phyloP scores from a whole-genome alignment of 2,329 filamentous ascomycete species.

The Penicillium sp. region DNA sequence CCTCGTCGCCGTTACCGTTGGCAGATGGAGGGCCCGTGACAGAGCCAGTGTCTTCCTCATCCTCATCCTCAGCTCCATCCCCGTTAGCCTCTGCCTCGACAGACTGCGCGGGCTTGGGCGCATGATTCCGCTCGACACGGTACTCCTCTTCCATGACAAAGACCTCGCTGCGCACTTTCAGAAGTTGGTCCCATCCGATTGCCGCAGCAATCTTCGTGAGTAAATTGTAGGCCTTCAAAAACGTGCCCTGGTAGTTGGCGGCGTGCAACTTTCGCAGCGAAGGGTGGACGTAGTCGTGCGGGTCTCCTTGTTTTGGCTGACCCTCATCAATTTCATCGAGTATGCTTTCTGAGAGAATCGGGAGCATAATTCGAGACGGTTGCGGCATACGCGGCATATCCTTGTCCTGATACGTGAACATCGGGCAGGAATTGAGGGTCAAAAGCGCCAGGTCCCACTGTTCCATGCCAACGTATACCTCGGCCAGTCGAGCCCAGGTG shows the following conservation, averaged over 20 bases:
- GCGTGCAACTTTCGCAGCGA: slow-evolving; percentile 81
- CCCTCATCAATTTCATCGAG: slow-evolving; percentile 96
- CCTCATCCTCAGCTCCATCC: slow-evolving; percentile 23
- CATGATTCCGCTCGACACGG: slow-evolving; percentile 61
- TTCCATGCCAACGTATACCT: slow-evolving; percentile 89
- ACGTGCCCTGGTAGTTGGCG: slow-evolving; percentile 87
- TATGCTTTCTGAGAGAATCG: slow-evolving; percentile 79
- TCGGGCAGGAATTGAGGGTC: slow-evolving; percentile 95
- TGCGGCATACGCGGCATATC: slow-evolving; percentile 93
- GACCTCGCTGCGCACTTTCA: slow-evolving; percentile 91
- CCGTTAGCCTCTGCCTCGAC: slow-evolving; percentile 39
- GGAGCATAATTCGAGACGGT: slow-evolving; percentile 78
- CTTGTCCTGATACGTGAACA: slow-evolving; percentile 99
- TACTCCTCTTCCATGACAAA: slow-evolving; percentile 99
- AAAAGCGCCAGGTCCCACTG: slow-evolving; percentile 95
- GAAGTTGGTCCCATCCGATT: slow-evolving; percentile 94
- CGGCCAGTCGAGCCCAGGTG: slow-evolving; percentile 88
- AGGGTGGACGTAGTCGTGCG: slow-evolving; percentile 78
- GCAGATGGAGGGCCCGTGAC: slow-evolving; percentile 19
- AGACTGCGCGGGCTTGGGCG: slow-evolving; percentile 73
- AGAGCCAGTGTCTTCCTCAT: slow-evolving; percentile 24
- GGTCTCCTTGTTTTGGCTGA: slow-evolving; percentile 64
- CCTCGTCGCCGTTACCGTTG: slow-evolving; percentile 31
- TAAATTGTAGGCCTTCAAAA: slow-evolving; percentile 88
- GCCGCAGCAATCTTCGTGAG: slow-evolving; percentile 93